These are phyloP conservation scores for Cryphonectria naterciae DNA, from an alignment of 2,329 filamentous ascomycete genomes.

Conservation along the genomic window DNA sequence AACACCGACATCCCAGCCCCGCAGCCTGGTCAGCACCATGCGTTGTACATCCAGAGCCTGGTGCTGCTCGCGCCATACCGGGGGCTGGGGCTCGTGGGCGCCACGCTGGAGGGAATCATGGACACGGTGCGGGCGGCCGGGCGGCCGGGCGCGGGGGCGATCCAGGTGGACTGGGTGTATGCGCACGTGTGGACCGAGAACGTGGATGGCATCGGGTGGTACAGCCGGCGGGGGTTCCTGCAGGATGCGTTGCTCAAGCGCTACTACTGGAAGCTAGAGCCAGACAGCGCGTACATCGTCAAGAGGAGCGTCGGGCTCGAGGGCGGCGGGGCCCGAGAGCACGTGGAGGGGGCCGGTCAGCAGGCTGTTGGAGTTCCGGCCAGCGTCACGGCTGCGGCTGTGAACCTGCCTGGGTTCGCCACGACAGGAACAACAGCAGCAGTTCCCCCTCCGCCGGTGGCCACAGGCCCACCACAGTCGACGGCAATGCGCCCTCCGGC, in stretches of 20 bases:
- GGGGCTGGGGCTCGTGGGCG: constrained; percentile 60
- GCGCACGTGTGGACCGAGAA: constrained; percentile 73
- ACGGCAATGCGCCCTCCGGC: constrained; percentile 30
- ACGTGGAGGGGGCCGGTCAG: constrained; percentile 26
- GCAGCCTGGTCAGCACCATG: constrained; percentile 41
- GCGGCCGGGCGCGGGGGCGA: constrained; percentile 3
- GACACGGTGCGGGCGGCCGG: constrained; percentile 45
- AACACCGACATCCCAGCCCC: constrained; percentile 18
- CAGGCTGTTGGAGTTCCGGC: constrained; percentile 13
- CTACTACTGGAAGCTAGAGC: constrained; percentile 67
- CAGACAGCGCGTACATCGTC: constrained; percentile 65
- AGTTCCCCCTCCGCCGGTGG: not conserved
- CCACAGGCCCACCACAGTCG: constrained; percentile 11
- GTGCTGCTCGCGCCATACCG: constrained; percentile 67
- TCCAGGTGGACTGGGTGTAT: constrained; percentile 41
- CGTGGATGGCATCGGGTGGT: constrained; percentile 66
- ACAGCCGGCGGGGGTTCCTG: constrained; percentile 60
- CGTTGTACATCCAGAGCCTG: constrained; percentile 68
- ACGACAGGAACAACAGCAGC: constrained; percentile 6
- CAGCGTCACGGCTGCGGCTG: constrained; percentile 37
- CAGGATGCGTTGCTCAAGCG: constrained; percentile 54
- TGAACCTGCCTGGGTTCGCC: constrained; percentile 33
- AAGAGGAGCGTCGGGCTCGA: constrained; percentile 46
- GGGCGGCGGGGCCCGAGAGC: not conserved
- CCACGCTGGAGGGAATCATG: constrained; percentile 58